Base-by-base conservation (phyloP, 306 rosid genomes). In the Leucaena leucocephala region DNA sequence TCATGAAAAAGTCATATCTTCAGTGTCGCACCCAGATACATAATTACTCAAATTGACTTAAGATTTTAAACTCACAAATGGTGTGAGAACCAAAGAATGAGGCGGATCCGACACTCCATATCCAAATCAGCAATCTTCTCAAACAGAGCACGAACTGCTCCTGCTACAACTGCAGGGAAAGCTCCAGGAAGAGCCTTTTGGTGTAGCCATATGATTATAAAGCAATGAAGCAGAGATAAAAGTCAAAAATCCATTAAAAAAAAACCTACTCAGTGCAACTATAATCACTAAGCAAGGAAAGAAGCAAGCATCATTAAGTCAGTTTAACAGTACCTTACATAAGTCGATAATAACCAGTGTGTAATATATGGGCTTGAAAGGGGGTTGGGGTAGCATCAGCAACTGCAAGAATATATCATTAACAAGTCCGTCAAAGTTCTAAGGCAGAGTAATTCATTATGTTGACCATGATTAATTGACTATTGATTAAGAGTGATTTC, bases 121-220 rank as follows among this genome's bases (percentile, higher is more conserved):
- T 96, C 99, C 78, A 96, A 79, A 86, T 96, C 97, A 58, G 89
- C 94, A 77, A 96, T 93, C 87, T 85, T 96, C 82, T 93, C 99
- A 76, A 96, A 96, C 70, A 96, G 92, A 73, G 94, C 89, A 72
- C 99, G 98, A 57, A 96, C 99, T 65, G 94, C 99, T 80, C 97
- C 99, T 50, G 99, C 99, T 46, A 96, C 93, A 82, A 96, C 96
- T 75, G 94, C 97, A 57, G 99, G 99, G 85, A 96, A 96, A 69
- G 99, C 99, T 78, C 99, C 99, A 75, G 99, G 99, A 79, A 96
- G 99, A 85, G 99, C 99, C 99, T 95, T 78, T 81, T 76, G 76
- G 76, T 54, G 57, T 12, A 84, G 67, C 78, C 71, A 55, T 78
- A 55, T 22, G 14, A 76, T 86, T 75, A 85, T 83, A 83, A 79